These are phyloP conservation scores for Exophiala dermatitidis DNA, from an alignment of 2,329 filamentous ascomycete species.

Conservation along the genomic window DNA sequence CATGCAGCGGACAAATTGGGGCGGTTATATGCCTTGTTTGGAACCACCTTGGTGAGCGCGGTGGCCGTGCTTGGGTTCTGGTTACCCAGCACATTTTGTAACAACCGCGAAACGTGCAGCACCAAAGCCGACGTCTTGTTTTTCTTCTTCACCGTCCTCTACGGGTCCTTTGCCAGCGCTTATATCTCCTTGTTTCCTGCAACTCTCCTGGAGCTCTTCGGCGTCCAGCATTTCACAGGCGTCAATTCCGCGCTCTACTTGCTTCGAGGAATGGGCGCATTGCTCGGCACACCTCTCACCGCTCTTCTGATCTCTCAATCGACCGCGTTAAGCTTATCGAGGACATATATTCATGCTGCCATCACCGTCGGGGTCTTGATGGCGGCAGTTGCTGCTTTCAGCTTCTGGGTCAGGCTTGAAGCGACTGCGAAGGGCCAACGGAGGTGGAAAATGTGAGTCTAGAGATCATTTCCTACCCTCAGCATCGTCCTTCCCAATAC, in stretches of 20 bases:
- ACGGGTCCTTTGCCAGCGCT: conserved; percentile 34
- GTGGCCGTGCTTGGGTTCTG: not conserved
- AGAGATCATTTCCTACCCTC: too few species aligned
- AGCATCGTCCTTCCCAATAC: too few species aligned
- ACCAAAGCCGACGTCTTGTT: conserved; percentile 15
- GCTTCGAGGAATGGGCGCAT: not conserved
- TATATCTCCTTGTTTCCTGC: conserved; percentile 37
- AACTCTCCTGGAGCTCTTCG: conserved; percentile 22
- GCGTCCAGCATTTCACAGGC: not conserved
- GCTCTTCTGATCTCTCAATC: conserved; percentile 12
- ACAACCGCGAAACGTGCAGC: not conserved
- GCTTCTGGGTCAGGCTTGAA: conserved; percentile 29
- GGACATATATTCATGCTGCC: conserved; percentile 27
- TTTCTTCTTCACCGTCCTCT: conserved; percentile 27
- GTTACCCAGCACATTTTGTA: not conserved
- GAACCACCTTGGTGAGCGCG: conserved; percentile 22
- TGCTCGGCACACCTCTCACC: not conserved
- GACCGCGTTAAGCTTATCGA: conserved; percentile 20
- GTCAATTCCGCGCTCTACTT: not conserved
- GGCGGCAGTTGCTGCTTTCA: conserved; percentile 28
- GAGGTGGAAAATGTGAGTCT: not conserved
- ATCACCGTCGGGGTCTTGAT: conserved; percentile 29
- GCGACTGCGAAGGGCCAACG: conserved; percentile 7
- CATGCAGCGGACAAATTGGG: conserved; percentile 34
- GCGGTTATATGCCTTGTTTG: conserved; percentile 33